A percentile compares a stretch with the other conserved stretches of the same genome.
These are phyloP conservation scores for Athelia sp. DNA, from an alignment of 1,284 basidiomycete genomes.

Conservation along the genomic window DNA sequence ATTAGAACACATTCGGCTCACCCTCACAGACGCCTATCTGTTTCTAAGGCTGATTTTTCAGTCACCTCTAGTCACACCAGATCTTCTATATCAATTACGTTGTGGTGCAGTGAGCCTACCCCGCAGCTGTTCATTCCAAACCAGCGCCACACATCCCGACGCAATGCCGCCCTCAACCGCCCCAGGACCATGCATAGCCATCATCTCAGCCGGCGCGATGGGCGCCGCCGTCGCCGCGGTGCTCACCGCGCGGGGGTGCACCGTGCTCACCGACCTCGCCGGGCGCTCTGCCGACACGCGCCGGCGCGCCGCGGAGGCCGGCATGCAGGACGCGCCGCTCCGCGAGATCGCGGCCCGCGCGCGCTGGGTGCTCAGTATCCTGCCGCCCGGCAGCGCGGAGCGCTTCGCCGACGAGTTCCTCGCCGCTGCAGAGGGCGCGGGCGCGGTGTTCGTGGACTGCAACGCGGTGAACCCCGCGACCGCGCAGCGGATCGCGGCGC, in stretches of 20 bases:
- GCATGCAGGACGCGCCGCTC: slow-evolving; percentile 39
- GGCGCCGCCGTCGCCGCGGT: slow-evolving; percentile 38
- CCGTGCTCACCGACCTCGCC: slow-evolving; percentile 45
- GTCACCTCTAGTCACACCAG: no score
- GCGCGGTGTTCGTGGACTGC: slow-evolving; percentile 48
- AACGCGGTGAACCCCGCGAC: slow-evolving; percentile 54
- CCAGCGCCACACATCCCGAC: no score
- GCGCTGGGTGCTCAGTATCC: slow-evolving; percentile 48
- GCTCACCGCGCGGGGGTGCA: slow-evolving; percentile 36
- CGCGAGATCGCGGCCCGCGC: slow-evolving; percentile 37
- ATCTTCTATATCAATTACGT: no score
- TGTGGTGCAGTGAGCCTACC: no score
- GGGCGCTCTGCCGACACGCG: slow-evolving; percentile 45
- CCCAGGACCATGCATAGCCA: slow-evolving; percentile 26
- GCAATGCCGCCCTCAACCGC: no score
- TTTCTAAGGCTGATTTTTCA: no score
- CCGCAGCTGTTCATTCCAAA: no score
- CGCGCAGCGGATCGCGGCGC: slow-evolving; percentile 38
- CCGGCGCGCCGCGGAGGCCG: slow-evolving; percentile 38
- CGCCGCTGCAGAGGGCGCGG: slow-evolving; percentile 7
- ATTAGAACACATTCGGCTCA: no score
- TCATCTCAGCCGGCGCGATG: slow-evolving; percentile 38
- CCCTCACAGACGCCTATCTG: no score
- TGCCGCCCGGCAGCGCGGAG: slow-evolving; percentile 51
- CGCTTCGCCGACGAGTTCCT: slow-evolving; percentile 39